phyloP scores from a whole-genome alignment of 371 early-diverging fungal genomes.

The Funneliformis caledonium region DNA sequence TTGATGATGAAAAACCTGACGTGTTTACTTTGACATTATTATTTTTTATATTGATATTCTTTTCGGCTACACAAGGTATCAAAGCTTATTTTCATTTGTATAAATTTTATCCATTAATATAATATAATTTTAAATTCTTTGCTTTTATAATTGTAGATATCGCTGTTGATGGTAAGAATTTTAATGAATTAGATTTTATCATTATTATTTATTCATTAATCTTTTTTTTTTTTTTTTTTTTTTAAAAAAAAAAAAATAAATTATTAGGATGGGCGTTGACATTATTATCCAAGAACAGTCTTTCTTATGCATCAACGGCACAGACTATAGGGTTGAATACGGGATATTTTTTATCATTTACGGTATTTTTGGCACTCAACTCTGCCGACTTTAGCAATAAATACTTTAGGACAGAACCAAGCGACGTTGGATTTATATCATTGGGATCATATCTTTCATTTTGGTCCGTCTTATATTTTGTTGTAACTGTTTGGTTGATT shows the following conservation, averaged over 20 bases:
- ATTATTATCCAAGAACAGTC: constrained; percentile 83
- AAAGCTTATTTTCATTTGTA: not conserved
- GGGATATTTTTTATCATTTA: constrained; percentile 95
- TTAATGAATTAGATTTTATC: not conserved
- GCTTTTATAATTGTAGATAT: constrained; percentile 65
- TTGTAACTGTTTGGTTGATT: constrained; percentile 83
- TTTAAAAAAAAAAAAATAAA: too few species aligned
- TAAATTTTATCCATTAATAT: not conserved
- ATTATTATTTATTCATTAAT: too few species aligned
- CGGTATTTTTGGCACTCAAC: constrained; percentile 94
- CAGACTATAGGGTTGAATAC: constrained; percentile 96
- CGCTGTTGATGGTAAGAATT: constrained; percentile 87
- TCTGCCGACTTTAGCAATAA: constrained; percentile 93
- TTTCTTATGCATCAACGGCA: constrained; percentile 90
- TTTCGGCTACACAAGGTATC: constrained; percentile 91
- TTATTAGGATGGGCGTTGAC: constrained; percentile 87
- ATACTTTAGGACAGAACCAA: constrained; percentile 77
- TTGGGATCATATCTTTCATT: constrained; percentile 89
- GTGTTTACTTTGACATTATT: constrained; percentile 70
- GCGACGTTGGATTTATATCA: constrained; percentile 74
- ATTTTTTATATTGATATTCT: constrained; percentile 81
- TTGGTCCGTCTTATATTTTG: constrained; percentile 88
- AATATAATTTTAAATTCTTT: not conserved
- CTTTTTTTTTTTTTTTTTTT: not conserved
- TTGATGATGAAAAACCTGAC: constrained; percentile 67